Base-by-base conservation (phyloP, 345 rosid genomes). In the Euclidium syriacum region DNA sequence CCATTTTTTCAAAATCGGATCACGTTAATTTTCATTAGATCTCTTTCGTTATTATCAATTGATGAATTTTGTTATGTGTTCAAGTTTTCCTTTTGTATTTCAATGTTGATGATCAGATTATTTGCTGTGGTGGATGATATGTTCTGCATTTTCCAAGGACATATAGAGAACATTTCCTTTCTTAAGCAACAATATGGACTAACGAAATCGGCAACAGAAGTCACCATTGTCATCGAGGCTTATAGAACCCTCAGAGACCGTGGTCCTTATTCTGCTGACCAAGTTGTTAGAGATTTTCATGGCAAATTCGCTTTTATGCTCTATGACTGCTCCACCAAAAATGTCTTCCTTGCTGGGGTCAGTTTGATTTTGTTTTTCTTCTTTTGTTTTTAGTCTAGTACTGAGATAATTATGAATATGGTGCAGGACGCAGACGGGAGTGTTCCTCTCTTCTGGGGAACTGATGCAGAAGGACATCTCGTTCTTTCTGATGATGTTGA, bases 181-280 rank as follows among this genome's bases (percentile, higher is more conserved):
- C 94, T 90, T 41, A 95, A 86, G 79, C 99, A 95, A 67, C 99
- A 88, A 60, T 95, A 95, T 73, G 99, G 96, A 53, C 72, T 95
- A 19, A 85, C 64, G 71, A 95, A 90, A 77, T 71, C 94, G 6
- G 90, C 96, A 24, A 90, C 90, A 12, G 99, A 90, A 77, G 99
- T 79, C 63, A 84, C 83, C 38, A 83, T 95, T 47, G 72, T 95
- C 55, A 82, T 90, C 14, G 99, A 95, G 77, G 95, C 99, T 14
- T 95, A 81, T 55, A 80, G 96, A 74, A 82, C 96, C 29, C 95
- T 90, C 19, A 81, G 97, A 62, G 99, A 95, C 58, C 86, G 99
- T 48, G 95, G 99, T 59, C 97, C 97, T 15, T 95, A 95, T 58
- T 87, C 97, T 49, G 87, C 89, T 0, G 96, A 88, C 65, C 99